Percentiles rank a stretch among this genome's conserved stretches.
These are phyloP conservation scores for Piedraia hortae DNA, from an alignment of 2,329 filamentous ascomycete genomes.

Conservation along the genomic window DNA sequence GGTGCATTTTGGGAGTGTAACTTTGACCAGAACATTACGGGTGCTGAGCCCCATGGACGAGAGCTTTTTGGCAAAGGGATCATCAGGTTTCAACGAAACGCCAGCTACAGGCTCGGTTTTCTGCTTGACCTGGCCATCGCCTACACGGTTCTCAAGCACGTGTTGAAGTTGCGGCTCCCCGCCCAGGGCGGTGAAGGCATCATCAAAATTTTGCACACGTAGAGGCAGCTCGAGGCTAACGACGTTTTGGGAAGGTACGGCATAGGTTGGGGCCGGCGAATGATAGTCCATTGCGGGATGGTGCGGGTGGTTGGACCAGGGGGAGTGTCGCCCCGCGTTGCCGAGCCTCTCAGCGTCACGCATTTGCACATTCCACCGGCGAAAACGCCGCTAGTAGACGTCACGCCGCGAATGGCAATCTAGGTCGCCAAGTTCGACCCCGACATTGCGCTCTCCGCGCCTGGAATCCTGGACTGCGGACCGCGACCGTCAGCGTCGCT, in stretches of 20 bases:
- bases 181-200: slow-evolving; percentile 33
- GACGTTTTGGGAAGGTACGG: slow-evolving; percentile 24
- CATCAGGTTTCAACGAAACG: slow-evolving; percentile 53
- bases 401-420: no score
- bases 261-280: slow-evolving; percentile 17
- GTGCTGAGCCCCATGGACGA: slow-evolving; percentile 48
- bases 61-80: slow-evolving; percentile 51
- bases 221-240: slow-evolving; percentile 40
- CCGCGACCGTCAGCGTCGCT: no score
- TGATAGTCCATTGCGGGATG: no score
- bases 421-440: no score
- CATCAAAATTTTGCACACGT: slow-evolving; percentile 35
- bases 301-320: no score
- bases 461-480: no score
- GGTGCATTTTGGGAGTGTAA: slow-evolving; percentile 66
- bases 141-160: slow-evolving; percentile 11
- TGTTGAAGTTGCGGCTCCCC: slow-evolving; percentile 26
- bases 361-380: no score
- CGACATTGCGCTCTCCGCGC: no score
- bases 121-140: slow-evolving; percentile 7
- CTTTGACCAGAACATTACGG: slow-evolving; percentile 62
- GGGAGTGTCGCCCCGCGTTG: no score
- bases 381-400: no score
- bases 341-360: no score
- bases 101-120: slow-evolving; percentile 23